These are phyloP conservation scores for Clavulina sp. DNA, from an alignment of 768 basidiomycete genomes.

Conservation along the genomic window DNA sequence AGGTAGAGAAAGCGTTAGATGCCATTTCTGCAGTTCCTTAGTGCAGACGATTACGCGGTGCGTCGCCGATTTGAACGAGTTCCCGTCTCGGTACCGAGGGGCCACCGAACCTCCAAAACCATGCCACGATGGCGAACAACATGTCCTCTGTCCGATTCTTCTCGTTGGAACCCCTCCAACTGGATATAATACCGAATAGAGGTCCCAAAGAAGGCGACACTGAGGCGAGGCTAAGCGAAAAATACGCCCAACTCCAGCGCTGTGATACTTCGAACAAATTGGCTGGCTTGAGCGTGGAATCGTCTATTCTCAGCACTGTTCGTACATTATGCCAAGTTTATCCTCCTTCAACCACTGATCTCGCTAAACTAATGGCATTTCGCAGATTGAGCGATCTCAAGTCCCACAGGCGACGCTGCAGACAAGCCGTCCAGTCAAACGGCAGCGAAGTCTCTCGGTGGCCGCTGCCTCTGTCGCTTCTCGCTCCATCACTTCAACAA, in stretches of 20 bases:
- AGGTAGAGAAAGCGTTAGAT: too few relatives aligned
- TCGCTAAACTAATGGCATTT: not conserved
- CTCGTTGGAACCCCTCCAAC: constrained; percentile 25
- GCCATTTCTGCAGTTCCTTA: too few relatives aligned
- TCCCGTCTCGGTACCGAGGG: too few relatives aligned
- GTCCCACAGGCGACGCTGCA: too few relatives aligned
- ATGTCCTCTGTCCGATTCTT: constrained; percentile 37
- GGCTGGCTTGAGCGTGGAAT: not conserved
- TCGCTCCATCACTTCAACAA: too few relatives aligned
- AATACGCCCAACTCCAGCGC: not conserved
- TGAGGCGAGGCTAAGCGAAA: not conserved
- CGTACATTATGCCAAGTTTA: not conserved
- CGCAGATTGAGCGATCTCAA: not conserved
- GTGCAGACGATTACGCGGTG: too few relatives aligned
- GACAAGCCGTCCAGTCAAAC: too few relatives aligned
- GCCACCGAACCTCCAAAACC: too few relatives aligned
- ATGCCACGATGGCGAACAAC: not conserved
- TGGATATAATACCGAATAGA: constrained; percentile 14
- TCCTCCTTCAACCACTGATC: not conserved
- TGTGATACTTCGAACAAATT: not conserved
- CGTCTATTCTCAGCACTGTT: not conserved
- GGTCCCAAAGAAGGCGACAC: not conserved
- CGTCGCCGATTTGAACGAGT: too few relatives aligned
- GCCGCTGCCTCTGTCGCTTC: too few relatives aligned
- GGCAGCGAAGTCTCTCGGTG: too few relatives aligned